Base-by-base conservation (phyloP, 1,284 basidiomycete genomes). In the Cutaneotrichosporon sp. region DNA sequence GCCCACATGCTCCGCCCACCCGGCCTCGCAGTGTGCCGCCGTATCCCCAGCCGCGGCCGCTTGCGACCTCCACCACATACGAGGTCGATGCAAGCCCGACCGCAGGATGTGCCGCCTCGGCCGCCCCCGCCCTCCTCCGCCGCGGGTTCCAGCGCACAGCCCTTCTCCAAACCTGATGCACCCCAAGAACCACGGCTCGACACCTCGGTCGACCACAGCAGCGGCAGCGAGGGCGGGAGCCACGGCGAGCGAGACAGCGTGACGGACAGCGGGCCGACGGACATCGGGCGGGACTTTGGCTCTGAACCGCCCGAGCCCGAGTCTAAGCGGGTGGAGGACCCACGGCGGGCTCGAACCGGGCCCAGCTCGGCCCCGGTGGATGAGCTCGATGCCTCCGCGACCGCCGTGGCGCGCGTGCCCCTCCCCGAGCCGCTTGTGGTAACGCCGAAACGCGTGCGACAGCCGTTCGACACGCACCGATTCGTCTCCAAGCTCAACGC, bases 381-480 rank as follows among this genome's bases (percentile, higher is more conserved):
- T 2, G 54, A 58, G n/a, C 54, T 54, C 16, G 55, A 58, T 24
- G n/a, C 62, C 22, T 46, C 62, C 7, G 38, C 38, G 1, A 64
- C 56, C 45, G 58, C 50, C 2, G 58, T 64, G 7, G 46, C 58
- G 16, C 58, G 58, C 5, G 62, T 64, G 3, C 58, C 56, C 3
- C 22, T 59, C 25, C 59, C 68, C 47, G 43, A 59, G 20, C 54
- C 68, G 18, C n/a, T 27, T 9, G 42, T 54, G 2, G 45, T 36
- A 11, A 34, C 54, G 9, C 33, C 34, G 20, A 58, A 54, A 11
- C 60, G 58, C 4, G 11, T 69, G 24, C 71, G 69, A 45, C 79
- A 80, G 56, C 79, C 79, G 1, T 80, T 80, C 60, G 77, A 80
- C 56, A 79, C 79, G 7, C 78, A 80, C 59, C 72, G 72, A 7